phyloP scores from a whole-genome alignment of 164 flowering plant species.

The Stephania yunnanensis region DNA sequence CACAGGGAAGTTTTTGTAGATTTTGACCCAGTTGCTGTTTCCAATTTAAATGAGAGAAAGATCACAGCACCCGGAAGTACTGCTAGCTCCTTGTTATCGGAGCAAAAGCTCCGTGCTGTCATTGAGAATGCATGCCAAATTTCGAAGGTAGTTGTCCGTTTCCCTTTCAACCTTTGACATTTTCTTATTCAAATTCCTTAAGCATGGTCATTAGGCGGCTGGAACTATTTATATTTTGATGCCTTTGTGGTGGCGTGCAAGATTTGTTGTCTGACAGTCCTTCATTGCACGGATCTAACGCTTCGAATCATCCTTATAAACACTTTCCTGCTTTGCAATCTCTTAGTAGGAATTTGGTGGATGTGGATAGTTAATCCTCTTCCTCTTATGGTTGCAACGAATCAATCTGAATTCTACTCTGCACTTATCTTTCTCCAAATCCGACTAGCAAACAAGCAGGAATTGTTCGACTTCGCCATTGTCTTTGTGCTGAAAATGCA shows the following conservation, averaged over 20 bases:
- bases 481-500: neutral
- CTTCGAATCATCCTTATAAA: neutral
- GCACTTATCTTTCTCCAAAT: neutral
- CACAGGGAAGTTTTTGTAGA: constrained; percentile 33
- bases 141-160: constrained; percentile 22
- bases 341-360: neutral
- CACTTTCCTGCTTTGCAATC: neutral
- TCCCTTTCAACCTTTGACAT: neutral
- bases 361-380: neutral
- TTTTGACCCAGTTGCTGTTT: constrained; percentile 30
- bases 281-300: neutral
- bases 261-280: neutral
- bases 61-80: constrained; percentile 26
- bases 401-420: neutral
- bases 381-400: neutral
- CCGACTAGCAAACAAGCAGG: neutral
- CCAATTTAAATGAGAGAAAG: constrained; percentile 33
- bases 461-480: neutral
- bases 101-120: constrained; percentile 31
- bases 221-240: neutral
- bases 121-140: constrained; percentile 38
- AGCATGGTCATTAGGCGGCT: neutral
- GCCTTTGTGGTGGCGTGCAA: neutral
- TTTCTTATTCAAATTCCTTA: neutral
- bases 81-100: constrained; percentile 28